phyloP scores from a whole-genome alignment of 129 eudicot genomes.

The Lonicera japonica region DNA sequence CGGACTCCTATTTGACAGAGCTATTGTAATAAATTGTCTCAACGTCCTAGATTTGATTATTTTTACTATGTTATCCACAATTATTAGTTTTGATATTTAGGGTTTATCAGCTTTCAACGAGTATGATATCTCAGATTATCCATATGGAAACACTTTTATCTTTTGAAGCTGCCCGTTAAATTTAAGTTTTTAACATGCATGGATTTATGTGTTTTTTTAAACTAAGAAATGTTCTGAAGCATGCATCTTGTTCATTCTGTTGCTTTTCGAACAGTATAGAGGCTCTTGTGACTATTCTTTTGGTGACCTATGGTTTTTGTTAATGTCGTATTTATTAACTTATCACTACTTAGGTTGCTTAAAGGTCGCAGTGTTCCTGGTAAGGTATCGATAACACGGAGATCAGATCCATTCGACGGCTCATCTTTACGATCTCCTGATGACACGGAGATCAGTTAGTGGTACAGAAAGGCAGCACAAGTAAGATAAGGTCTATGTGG shows the following conservation, averaged over 20 bases:
- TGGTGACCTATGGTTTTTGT: not conserved
- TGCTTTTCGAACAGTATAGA: too few species aligned
- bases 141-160: not conserved
- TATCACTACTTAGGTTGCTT: conserved; percentile 46
- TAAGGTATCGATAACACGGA: conserved; percentile 79
- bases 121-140: not conserved
- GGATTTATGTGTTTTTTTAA: too few species aligned
- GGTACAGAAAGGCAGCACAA: too few species aligned
- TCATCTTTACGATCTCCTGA: conserved; percentile 58
- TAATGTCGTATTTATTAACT: not conserved
- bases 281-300: too few species aligned
- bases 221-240: too few species aligned
- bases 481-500: conserved; percentile 39
- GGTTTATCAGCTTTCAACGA: not conserved
- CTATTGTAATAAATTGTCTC: not conserved
- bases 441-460: too few species aligned
- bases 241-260: too few species aligned
- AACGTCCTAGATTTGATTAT: not conserved
- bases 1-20: not conserved
- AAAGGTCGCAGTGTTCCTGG: conserved; percentile 98
- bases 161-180: not conserved
- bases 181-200: too few species aligned
- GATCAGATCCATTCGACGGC: conserved; percentile 57
- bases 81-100: not conserved
- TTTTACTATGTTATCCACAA: not conserved